A percentile compares a stretch with the other conserved stretches of the same genome.
phyloP scores from a whole-genome alignment of 306 rosid species.

The Prunus campanulata region DNA sequence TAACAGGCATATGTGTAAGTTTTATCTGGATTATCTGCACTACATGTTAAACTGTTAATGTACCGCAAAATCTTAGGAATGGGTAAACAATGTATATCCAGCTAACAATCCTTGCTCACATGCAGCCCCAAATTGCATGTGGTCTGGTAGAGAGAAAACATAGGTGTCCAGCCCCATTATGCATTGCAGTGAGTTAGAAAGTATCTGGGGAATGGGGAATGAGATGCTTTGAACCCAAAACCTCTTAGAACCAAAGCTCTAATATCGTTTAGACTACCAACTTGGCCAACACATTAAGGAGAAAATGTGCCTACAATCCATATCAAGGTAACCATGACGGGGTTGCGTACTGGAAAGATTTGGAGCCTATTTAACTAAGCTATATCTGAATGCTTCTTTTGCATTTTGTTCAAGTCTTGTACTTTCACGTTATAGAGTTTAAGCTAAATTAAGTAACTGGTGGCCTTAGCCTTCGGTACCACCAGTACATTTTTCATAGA shows the following conservation, averaged over 20 bases:
- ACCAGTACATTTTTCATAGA: background rate
- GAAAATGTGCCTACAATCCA: background rate
- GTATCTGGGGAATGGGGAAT: background rate
- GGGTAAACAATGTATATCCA: background rate
- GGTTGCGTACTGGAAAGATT: background rate
- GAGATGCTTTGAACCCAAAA: background rate
- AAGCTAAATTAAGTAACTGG: background rate
- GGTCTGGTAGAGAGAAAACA: background rate
- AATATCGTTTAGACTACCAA: background rate
- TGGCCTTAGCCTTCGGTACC: background rate
- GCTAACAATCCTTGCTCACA: background rate
- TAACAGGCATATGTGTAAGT: conserved; percentile 88
- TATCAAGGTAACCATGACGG: background rate
- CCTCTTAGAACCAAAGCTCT: background rate
- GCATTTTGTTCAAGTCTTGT: conserved; percentile 6
- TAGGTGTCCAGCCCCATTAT: background rate
- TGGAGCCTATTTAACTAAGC: conserved; percentile 15
- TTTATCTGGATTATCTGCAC: conserved; percentile 11
- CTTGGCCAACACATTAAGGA: background rate
- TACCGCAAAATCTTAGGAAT: background rate
- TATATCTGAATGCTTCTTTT: conserved; percentile 16
- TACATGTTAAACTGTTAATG: background rate
- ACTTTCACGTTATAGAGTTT: background rate
- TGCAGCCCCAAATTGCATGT: background rate
- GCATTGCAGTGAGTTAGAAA: background rate